These are phyloP conservation scores for Globisporangium spiculum DNA, from an alignment of 352 stramenopile genomes.

Conservation along the genomic window DNA sequence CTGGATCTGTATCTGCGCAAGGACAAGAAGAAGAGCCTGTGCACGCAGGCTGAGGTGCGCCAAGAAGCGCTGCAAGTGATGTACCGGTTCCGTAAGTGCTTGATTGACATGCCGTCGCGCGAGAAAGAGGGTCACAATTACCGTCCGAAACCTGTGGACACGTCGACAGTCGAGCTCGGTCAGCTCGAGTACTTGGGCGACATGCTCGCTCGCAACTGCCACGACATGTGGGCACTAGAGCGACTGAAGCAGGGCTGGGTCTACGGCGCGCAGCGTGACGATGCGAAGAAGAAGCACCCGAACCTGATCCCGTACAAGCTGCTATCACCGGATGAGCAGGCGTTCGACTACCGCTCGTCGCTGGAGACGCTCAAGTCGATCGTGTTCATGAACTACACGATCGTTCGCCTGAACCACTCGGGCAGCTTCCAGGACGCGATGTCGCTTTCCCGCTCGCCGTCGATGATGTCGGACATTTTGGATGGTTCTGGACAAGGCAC, in stretches of 20 bases:
- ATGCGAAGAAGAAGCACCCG: slow-evolving; percentile 70
- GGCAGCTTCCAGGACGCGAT: slow-evolving; percentile 54
- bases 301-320: slow-evolving; percentile 84
- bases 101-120: slow-evolving; percentile 87
- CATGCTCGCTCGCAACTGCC: slow-evolving; percentile 79
- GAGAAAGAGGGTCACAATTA: slow-evolving; percentile 90
- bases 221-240: slow-evolving; percentile 86
- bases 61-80: slow-evolving; percentile 82
- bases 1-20: slow-evolving; percentile 81
- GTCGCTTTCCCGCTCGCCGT: slow-evolving; percentile 63
- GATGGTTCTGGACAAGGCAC: not conserved
- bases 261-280: slow-evolving; percentile 67
- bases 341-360: slow-evolving; percentile 84
- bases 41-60: slow-evolving; percentile 68
- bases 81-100: slow-evolving; percentile 85
- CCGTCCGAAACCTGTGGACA: slow-evolving; percentile 82
- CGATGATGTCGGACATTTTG: slow-evolving; percentile 50
- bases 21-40: slow-evolving; percentile 66
- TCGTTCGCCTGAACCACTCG: slow-evolving; percentile 47
- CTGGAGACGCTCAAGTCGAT: slow-evolving; percentile 89
- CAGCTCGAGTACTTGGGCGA: slow-evolving; percentile 71
- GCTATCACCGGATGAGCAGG: slow-evolving; percentile 76
- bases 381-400: slow-evolving; percentile 86
- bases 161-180: slow-evolving; percentile 62
- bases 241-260: slow-evolving; percentile 84